Conservation (phyloP, 2,329 filamentous ascomycete genomes). For the Drechslerella stenobrocha region DNA sequence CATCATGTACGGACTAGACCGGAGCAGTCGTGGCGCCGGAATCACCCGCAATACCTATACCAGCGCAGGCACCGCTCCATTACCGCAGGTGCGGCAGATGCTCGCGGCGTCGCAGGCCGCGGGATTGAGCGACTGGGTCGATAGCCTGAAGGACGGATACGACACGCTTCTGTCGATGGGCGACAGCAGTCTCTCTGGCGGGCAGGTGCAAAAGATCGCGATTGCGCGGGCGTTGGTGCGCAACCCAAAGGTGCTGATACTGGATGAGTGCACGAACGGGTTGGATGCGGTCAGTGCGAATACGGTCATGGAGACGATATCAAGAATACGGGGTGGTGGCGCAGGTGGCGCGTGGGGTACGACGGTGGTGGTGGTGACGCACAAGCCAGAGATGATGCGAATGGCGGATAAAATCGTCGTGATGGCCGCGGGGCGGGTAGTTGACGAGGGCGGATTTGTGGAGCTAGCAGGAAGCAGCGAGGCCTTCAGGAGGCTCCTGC, state of each 20-base stretch:
- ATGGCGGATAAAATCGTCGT: conserved; percentile 74
- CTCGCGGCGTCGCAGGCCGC: conserved; percentile 52
- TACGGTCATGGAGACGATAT: conserved; percentile 67
- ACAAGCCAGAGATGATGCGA: conserved; percentile 82
- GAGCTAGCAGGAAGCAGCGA: conserved; percentile 61
- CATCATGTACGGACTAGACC: conserved; percentile 74
- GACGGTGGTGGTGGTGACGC: conserved; percentile 79
- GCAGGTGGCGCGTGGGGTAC: conserved; percentile 40
- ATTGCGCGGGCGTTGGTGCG: conserved; percentile 79
- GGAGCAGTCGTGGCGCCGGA: conserved; percentile 59
- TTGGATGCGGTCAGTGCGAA: conserved; percentile 72
- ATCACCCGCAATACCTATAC: conserved; percentile 57
- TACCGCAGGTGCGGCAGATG: conserved; percentile 60
- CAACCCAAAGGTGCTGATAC: conserved; percentile 70
- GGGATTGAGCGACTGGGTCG: conserved; percentile 54
- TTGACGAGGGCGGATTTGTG: conserved; percentile 68
- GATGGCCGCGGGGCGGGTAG: conserved; percentile 68
- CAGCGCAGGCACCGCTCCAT: conserved; percentile 55
- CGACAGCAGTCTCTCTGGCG: conserved; percentile 76
- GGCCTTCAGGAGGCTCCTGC: conserved; percentile 60
- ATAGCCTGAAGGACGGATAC: conserved; percentile 69
- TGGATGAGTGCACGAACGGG: conserved; percentile 85
- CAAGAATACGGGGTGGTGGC: conserved; percentile 56
- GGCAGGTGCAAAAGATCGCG: conserved; percentile 78
- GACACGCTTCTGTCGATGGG: conserved; percentile 71